Evolutionary conservation across 2,329 filamentous ascomycete species (phyloP).

Genomic region (Plectosphaerella sp.): DNA sequence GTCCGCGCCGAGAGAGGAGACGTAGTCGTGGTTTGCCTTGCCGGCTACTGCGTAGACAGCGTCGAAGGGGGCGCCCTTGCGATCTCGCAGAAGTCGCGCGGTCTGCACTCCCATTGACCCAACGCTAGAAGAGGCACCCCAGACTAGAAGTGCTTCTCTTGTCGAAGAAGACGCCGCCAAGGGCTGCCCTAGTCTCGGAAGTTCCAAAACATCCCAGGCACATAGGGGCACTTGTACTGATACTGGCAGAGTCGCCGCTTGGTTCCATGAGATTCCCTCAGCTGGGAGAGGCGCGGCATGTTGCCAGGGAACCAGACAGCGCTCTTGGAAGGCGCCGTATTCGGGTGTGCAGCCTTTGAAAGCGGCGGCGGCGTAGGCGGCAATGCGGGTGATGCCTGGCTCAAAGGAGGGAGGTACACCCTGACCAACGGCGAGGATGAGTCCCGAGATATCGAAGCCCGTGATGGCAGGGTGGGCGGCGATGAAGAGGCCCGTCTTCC

Average conservation of each 20-base stretch:
- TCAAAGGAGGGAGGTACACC: slow-evolving; percentile 27
- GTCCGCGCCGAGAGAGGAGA: slow-evolving; percentile 28
- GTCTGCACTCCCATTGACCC: slow-evolving; percentile 9
- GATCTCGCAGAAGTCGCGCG: slow-evolving; percentile 25
- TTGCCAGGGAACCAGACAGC: slow-evolving; percentile 35
- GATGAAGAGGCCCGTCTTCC: slow-evolving; percentile 35
- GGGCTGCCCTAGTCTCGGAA: slow-evolving; percentile 16
- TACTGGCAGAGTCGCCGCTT: slow-evolving; percentile 34
- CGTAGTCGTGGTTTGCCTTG: slow-evolving; percentile 23
- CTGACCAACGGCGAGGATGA: slow-evolving; percentile 35
- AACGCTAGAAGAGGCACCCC: neutral
- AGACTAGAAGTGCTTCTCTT: slow-evolving; percentile 31
- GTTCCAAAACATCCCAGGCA: slow-evolving; percentile 32
- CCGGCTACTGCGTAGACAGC: slow-evolving; percentile 38
- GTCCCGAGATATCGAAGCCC: slow-evolving; percentile 37
- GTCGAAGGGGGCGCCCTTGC: slow-evolving; percentile 23
- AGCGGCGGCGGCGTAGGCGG: slow-evolving; percentile 29
- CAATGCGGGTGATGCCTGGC: slow-evolving; percentile 29
- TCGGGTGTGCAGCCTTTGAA: slow-evolving; percentile 39
- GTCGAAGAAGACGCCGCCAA: slow-evolving; percentile 8
- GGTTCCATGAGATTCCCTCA: slow-evolving; percentile 28
- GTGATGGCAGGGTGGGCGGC: slow-evolving; percentile 33
- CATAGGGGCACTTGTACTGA: slow-evolving; percentile 28
- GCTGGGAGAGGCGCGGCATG: slow-evolving; percentile 30
- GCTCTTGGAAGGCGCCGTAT: slow-evolving; percentile 42